Evolutionary conservation across 116 monocot species (phyloP), one percentile per base, ranked within the genome.

Genomic region (Zostera marina): DNA sequence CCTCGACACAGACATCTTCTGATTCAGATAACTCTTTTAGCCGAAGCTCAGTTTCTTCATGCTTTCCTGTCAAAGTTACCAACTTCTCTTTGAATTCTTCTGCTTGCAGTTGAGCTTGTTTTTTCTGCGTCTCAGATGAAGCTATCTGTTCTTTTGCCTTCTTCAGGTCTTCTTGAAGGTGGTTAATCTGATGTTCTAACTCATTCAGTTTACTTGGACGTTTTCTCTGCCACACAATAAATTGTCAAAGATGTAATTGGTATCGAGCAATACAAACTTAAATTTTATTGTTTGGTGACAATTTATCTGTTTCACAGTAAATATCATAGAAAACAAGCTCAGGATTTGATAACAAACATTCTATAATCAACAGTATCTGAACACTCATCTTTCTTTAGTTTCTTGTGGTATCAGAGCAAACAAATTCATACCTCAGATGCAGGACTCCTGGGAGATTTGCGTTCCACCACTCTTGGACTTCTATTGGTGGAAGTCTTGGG

Each of bases 91-190:
- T 88, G n/a, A 69, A 59, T 20, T 74, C 84, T 44, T 82, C 85
- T 44, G 70, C 77, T 65, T 94, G 88, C 43, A 79, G 66, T 25
- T 76, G 64, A 2, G 76, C 69, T 48, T 60, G 63, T 7, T 56
- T 72, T 58, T 76, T 81, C 38, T 25, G 60, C 67, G 71, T 40
- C 53, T 94, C 88, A 3, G 82, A 72, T 47, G 72, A 71, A 54
- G 23, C 63, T 4, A 88, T 68, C 58, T 77, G 77, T 44, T 88
- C 88, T 62, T 79, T 88, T 9, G 74, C 61, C 67, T 88, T 94
- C 74, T 88, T 88, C 41, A 94, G 66, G 8, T 88, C 88, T 42
- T 85, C 85, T 26, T 81, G 84, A 8, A 82, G 76, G 38, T 72
- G 74, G 4, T 46, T 20, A 23, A 88, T 14, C 68, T 79, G 79